Conservation (phyloP, 495 filamentous ascomycete genomes). For the Lasiosphaeria ovina region DNA sequence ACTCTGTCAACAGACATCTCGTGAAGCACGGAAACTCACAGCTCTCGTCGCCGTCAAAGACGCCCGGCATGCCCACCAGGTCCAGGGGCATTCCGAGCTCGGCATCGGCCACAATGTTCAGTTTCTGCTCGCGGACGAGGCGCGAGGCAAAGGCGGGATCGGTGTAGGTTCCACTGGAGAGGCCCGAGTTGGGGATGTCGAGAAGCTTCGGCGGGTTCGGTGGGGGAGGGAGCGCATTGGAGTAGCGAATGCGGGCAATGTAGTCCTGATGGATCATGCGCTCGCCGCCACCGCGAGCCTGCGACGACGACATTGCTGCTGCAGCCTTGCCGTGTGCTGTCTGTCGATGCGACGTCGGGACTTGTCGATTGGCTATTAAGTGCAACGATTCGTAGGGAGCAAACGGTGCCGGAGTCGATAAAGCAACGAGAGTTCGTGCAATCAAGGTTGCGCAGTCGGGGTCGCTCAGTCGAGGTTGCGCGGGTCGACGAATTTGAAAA, state of each 20-base stretch:
- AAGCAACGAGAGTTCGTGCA: too few relatives aligned
- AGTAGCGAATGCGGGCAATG: constrained; percentile 90
- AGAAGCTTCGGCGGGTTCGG: constrained; percentile 93
- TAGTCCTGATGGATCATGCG: constrained; percentile 87
- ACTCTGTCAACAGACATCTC: constrained; percentile 1
- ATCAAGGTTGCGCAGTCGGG: too few relatives aligned
- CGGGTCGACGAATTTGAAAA: too few relatives aligned
- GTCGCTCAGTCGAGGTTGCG: too few relatives aligned
- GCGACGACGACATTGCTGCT: constrained; percentile 25
- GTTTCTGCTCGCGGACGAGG: constrained; percentile 82
- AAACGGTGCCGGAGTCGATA: too few relatives aligned
- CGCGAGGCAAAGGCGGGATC: constrained; percentile 83
- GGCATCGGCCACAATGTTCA: constrained; percentile 95
- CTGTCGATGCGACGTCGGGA: not conserved
- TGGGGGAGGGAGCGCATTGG: constrained; percentile 90
- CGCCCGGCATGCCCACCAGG: constrained; percentile 86
- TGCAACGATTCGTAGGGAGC: too few relatives aligned
- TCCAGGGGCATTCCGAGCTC: constrained; percentile 98
- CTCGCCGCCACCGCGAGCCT: constrained; percentile 44
- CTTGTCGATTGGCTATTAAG: not conserved
- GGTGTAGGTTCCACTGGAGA: constrained; percentile 78
- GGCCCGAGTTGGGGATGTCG: constrained; percentile 88
- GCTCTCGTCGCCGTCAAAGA: constrained; percentile 94
- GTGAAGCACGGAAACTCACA: constrained; percentile 56
- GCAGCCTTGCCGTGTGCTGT: not conserved